These are phyloP conservation scores for Aaosphaeria pasadenensis DNA, from an alignment of 2,329 filamentous ascomycete genomes.

Conservation along the genomic window DNA sequence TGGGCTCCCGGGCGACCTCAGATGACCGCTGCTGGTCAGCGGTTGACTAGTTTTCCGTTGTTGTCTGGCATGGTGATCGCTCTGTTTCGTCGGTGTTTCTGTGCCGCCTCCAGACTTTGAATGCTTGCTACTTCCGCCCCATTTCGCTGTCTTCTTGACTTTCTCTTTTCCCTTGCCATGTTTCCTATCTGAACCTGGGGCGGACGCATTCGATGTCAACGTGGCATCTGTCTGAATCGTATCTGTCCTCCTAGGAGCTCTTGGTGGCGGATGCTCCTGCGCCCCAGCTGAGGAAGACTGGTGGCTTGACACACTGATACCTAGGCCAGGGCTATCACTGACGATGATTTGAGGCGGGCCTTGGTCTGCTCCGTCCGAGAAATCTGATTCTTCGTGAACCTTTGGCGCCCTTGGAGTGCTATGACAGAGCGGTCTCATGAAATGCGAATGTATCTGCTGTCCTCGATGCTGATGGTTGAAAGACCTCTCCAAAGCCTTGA, in stretches of 20 bases:
- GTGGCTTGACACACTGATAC: conserved; percentile 18
- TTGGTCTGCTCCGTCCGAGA: conserved; percentile 29
- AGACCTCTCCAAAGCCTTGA: conserved; percentile 60
- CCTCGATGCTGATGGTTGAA: conserved; percentile 63
- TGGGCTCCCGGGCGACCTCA: conserved; percentile 34
- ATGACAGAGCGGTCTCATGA: conserved; percentile 60
- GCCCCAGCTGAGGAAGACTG: conserved; percentile 12
- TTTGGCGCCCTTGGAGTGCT: conserved; percentile 39
- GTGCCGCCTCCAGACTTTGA: conserved; percentile 23
- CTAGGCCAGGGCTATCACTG: conserved; percentile 17
- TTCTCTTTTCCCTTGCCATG: conserved; percentile 27
- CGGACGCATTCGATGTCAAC: conserved; percentile 15
- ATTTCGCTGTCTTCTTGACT: conserved; percentile 27
- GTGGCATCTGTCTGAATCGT: conserved; percentile 32
- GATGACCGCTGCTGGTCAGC: conserved; percentile 20
- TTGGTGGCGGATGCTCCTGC: conserved; percentile 9
- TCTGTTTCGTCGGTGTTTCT: conserved; percentile 24
- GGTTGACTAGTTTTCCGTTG: conserved; percentile 17
- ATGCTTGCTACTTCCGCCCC: conserved; percentile 15
- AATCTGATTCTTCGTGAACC: conserved; percentile 29
- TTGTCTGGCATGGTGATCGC: conserved; percentile 17
- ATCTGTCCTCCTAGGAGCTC: conserved; percentile 22
- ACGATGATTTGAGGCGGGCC: conserved; percentile 27
- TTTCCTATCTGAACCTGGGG: conserved; percentile 20
- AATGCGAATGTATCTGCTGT: conserved; percentile 56